A percentile compares a stretch with the other conserved stretches of the same genome.
Evolutionary conservation across 164 flowering plant genomes (phyloP).

Genomic region (Kingdonia uniflora): DNA sequence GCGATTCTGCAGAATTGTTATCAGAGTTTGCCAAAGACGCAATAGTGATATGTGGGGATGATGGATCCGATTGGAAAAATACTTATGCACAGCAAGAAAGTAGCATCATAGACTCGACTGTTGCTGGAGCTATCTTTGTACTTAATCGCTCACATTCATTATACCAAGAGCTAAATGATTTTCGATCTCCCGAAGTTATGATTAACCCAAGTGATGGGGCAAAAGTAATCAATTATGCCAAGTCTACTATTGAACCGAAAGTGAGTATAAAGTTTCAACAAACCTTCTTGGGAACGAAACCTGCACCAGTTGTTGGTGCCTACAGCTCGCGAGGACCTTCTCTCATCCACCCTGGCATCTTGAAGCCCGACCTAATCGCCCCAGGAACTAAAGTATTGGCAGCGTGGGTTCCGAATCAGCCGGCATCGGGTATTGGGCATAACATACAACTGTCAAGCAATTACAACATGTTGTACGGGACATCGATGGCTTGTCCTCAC

Average conservation of each 20-base stretch:
- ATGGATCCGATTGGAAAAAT: no score
- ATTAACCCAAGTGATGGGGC: not conserved
- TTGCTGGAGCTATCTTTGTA: constrained; percentile 6
- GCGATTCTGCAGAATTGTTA: not conserved
- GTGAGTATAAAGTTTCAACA: constrained; percentile 2
- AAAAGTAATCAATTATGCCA: not conserved
- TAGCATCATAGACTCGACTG: not conserved
- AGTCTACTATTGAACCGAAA: not conserved
- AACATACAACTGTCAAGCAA: constrained; percentile 9
- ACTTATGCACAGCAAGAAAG: not conserved
- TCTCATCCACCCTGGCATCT: not conserved
- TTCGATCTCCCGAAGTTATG: not conserved
- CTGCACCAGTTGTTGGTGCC: constrained; percentile 5
- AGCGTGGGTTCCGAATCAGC: constrained; percentile 30
- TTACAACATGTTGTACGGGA: constrained; percentile 43
- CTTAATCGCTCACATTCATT: not conserved
- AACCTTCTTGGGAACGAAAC: constrained; percentile 1
- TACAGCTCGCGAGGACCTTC: constrained; percentile 7
- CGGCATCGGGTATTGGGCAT: not conserved
- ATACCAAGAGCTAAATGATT: not conserved
- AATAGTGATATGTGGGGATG: constrained; percentile 7
- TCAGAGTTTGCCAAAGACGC: constrained; percentile 1
- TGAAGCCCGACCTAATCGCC: constrained; percentile 23
- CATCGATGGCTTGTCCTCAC: constrained; percentile 62
- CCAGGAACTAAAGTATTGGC: constrained; percentile 39